phyloP scores from a whole-genome alignment of 208 protist species.

The Porcisia deanei region DNA sequence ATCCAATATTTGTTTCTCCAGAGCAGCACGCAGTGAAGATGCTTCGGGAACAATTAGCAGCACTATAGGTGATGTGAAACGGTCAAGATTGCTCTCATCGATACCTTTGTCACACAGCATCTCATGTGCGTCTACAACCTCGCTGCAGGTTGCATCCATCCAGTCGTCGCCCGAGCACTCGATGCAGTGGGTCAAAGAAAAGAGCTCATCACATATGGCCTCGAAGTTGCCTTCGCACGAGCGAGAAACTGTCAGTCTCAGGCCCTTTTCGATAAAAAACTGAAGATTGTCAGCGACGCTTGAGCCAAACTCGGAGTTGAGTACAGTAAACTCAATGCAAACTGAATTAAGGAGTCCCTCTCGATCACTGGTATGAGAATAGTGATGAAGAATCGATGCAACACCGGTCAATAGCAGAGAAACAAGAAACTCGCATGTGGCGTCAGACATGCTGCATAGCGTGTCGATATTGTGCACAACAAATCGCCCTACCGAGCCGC shows the following conservation, averaged over 20 bases:
- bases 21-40: constrained; percentile 20
- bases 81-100: neutral
- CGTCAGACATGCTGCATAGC: constrained; percentile 30
- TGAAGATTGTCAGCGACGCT: constrained; percentile 43
- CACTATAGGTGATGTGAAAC: constrained; percentile 24
- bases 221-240: constrained; percentile 9
- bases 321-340: constrained; percentile 40
- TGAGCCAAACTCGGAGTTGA: constrained; percentile 21
- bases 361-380: constrained; percentile 18
- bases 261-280: constrained; percentile 46
- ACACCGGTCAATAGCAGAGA: constrained; percentile 45
- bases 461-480: constrained; percentile 45
- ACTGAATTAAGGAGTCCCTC: constrained; percentile 18
- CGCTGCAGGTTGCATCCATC: constrained; percentile 15
- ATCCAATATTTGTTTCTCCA: constrained; percentile 44
- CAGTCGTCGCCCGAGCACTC: constrained; percentile 10
- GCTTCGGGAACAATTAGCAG: constrained; percentile 44
- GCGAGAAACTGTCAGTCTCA: constrained; percentile 41
- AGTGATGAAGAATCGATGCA: constrained; percentile 37
- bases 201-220: constrained; percentile 2
- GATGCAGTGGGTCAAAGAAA: constrained; percentile 9
- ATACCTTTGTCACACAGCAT: constrained; percentile 17
- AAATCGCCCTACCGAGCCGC: constrained; percentile 15
- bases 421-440: constrained; percentile 47
- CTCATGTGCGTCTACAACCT: constrained; percentile 33